Evolutionary conservation across 2,329 filamentous ascomycete species (phyloP).

Genomic region (Cladophialophora immunda): DNA sequence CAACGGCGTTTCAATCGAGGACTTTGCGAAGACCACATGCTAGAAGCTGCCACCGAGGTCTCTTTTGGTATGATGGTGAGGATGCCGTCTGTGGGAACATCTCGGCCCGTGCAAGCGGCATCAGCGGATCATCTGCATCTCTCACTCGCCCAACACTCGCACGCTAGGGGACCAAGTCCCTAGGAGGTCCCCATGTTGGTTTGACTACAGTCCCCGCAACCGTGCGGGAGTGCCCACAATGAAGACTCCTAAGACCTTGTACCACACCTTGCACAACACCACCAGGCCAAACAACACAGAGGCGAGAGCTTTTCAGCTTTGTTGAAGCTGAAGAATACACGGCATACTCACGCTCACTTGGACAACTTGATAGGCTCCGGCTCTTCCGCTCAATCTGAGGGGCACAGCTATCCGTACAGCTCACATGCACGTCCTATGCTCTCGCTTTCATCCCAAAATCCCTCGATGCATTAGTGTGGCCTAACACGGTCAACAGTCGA

Average conservation of each 20-base stretch:
- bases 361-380: not conserved
- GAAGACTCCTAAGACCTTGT: too few species aligned
- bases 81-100: not conserved
- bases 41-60: not conserved
- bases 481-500: constrained; percentile 6
- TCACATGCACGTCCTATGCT: not conserved
- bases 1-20: not conserved
- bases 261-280: not conserved
- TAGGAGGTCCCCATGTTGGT: not conserved
- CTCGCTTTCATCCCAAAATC: constrained; percentile 2
- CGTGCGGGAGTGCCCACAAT: not conserved
- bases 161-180: constrained; percentile 1
- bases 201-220: not conserved
- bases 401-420: not conserved
- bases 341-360: not conserved
- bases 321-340: not conserved
- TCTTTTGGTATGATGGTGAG: not conserved
- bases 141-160: not conserved
- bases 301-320: not conserved
- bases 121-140: constrained; percentile 3
- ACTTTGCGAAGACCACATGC: not conserved
- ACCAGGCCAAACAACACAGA: not conserved
- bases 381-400: not conserved
- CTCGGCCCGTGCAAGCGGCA: not conserved
- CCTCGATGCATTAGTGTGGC: constrained; percentile 8